Evolutionary conservation across 2,329 filamentous ascomycete species (phyloP).

Genomic region (Colletotrichum navitas): DNA sequence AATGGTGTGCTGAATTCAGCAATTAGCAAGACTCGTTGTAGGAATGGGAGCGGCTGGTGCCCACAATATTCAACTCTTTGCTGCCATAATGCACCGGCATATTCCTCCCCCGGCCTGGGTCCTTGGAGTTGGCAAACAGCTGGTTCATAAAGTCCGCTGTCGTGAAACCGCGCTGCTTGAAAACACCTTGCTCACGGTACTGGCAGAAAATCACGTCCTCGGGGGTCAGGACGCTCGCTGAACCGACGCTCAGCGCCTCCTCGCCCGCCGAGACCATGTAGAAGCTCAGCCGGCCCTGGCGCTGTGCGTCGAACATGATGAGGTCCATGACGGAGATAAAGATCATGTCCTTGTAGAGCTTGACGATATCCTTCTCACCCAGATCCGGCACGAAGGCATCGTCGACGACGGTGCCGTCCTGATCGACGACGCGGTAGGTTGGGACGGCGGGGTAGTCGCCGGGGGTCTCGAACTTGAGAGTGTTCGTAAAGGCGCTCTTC

Average conservation of each 20-base stretch:
- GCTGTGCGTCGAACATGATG: conserved; percentile 97
- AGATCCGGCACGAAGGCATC: conserved; percentile 77
- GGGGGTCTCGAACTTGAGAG: conserved; percentile 82
- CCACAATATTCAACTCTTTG: conserved; percentile 83
- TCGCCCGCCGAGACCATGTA: conserved; percentile 98
- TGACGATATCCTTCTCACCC: conserved; percentile 70
- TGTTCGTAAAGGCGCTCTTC: conserved; percentile 90
- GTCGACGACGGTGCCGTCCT: conserved; percentile 87
- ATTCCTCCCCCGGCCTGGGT: conserved; percentile 85
- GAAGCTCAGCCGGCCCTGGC: conserved; percentile 93
- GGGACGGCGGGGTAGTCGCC: conserved; percentile 81
- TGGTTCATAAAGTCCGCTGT: conserved; percentile 95
- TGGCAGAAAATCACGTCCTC: conserved; percentile 94
- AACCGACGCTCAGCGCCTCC: conserved; percentile 93
- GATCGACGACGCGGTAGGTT: conserved; percentile 92
- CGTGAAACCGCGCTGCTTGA: conserved; percentile 88
- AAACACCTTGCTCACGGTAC: conserved; percentile 93
- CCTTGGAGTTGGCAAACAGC: conserved; percentile 87
- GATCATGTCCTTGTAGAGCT: conserved; percentile 75
- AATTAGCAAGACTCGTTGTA: background rate
- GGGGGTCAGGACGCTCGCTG: conserved; percentile 84
- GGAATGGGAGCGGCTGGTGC: conserved; percentile 47
- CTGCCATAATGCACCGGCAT: conserved; percentile 99
- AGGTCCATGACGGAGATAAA: conserved; percentile 88
- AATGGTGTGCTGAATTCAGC: conserved; percentile 76